Evolutionary conservation across 768 basidiomycete genomes (phyloP), one percentile per base, ranked within the genome.

Genomic region (Dendrothele bispora): DNA sequence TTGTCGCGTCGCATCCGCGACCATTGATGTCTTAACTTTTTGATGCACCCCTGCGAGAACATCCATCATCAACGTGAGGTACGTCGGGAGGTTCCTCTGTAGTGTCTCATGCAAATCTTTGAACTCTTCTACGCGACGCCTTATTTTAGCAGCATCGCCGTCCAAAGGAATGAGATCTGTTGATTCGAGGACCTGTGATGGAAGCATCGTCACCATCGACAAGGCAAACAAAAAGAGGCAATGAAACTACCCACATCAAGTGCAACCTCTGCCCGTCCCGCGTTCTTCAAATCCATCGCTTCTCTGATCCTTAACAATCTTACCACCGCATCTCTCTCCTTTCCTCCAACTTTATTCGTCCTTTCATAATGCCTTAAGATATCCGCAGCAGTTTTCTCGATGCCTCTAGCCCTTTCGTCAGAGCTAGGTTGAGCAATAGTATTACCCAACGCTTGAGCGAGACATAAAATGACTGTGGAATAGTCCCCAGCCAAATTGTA

Each of bases 401-500:
- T 74, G 24, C 71, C 67, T 30, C 79, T 71, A 17, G 82, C 81
- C 59, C 87, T 88, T 57, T 86, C 84, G 56, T 80, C 75, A 0
- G 70, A 65, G 27, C 63, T 73, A 1, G 85, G 82, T 54, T 88
- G 78, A 2, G 84, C 74, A 39, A 98, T 75, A 0, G 89, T 86
- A 59, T 85, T 88, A 14, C 94, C 92, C 2, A 99, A 76, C 2
- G 91, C 91, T 46, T 84, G 82, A 12, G 92, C 91, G 28, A 98
- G 85, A 44, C 90, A 91, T 6, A 83, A 76, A 34, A 98, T 81
- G 46, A 98, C 95, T 21, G 90, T 91, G 12, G 79, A 69, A 62
- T 94, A 93, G 53, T 95, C 89, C 27, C 91, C 90, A 1, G 95
- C 95, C 29, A 98, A 82, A 68, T 98, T 95, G 71, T 93, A 98